Conservation (phyloP, 2,329 filamentous ascomycete genomes). For the Pyrenochaeta sp. region DNA sequence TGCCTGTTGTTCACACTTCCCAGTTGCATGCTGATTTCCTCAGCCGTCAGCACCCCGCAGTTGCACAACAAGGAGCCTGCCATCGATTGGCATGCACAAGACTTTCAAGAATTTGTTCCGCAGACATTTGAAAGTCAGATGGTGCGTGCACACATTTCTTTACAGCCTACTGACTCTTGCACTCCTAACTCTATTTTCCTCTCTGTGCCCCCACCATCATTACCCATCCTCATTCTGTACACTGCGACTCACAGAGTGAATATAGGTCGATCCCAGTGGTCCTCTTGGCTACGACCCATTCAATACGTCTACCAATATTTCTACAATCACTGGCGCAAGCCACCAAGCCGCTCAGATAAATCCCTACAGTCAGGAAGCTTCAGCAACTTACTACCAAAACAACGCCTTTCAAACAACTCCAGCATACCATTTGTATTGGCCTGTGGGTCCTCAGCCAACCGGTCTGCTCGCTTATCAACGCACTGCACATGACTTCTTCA, state of each 20-base stretch:
- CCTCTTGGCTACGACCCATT: constrained; percentile 56
- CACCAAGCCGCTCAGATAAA: constrained; percentile 56
- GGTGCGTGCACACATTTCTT: constrained; percentile 50
- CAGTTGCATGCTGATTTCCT: constrained; percentile 20
- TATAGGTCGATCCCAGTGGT: constrained; percentile 43
- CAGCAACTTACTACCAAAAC: constrained; percentile 71
- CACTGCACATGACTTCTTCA: constrained; percentile 88
- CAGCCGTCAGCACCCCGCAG: constrained; percentile 54
- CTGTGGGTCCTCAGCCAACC: constrained; percentile 81
- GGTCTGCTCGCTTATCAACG: constrained; percentile 86
- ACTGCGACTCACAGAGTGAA: constrained; percentile 5
- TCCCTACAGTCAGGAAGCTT: constrained; percentile 80
- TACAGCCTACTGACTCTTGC: not conserved
- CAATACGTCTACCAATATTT: constrained; percentile 45
- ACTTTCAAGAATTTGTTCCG: constrained; percentile 64
- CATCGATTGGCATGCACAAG: constrained; percentile 58
- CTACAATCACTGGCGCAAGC: constrained; percentile 43
- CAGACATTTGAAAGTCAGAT: constrained; percentile 62
- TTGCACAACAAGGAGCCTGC: constrained; percentile 57
- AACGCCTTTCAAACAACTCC: constrained; percentile 64
- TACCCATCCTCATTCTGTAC: not conserved
- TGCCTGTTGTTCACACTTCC: constrained; percentile 1
- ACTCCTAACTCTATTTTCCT: not conserved
- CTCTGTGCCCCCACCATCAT: not conserved
- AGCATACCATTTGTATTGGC: constrained; percentile 87